These are phyloP conservation scores for Goffeauzyma gilvescens DNA, from an alignment of 768 basidiomycete genomes.

Conservation along the genomic window DNA sequence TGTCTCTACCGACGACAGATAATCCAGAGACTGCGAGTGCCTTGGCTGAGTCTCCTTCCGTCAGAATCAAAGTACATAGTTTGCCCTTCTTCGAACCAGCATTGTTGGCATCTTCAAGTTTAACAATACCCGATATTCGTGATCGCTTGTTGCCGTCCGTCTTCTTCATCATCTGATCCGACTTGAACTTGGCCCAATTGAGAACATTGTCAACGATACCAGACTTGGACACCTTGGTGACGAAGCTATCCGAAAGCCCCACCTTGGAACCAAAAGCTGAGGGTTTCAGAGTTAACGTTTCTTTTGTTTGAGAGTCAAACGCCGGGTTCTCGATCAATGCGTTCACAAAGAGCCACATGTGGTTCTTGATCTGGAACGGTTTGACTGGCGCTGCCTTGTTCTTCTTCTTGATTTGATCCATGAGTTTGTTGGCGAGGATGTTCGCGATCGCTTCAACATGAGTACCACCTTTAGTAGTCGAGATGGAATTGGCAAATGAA, in stretches of 20 bases:
- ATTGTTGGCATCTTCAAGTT: slow-evolving; percentile 91
- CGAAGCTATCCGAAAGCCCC: slow-evolving; percentile 65
- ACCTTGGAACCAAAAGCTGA: slow-evolving; percentile 76
- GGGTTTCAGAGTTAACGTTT: slow-evolving; percentile 66
- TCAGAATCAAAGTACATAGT: slow-evolving; percentile 83
- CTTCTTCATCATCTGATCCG: slow-evolving; percentile 87
- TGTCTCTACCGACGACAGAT: slow-evolving; percentile 81
- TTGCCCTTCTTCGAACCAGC: slow-evolving; percentile 66
- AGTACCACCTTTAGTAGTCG: slow-evolving; percentile 88
- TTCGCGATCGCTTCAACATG: slow-evolving; percentile 73
- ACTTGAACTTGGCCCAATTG: slow-evolving; percentile 93
- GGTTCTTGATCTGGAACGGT: slow-evolving; percentile 79
- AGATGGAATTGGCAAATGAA: slow-evolving; percentile 92
- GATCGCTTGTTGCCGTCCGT: slow-evolving; percentile 80
- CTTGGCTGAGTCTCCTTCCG: slow-evolving; percentile 98
- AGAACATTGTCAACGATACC: slow-evolving; percentile 77
- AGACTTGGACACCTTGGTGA: slow-evolving; percentile 88
- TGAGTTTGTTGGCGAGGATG: slow-evolving; percentile 69
- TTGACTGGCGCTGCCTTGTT: slow-evolving; percentile 94
- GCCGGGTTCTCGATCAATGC: slow-evolving; percentile 90
- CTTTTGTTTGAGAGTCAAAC: slow-evolving; percentile 98
- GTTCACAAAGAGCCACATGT: slow-evolving; percentile 97
- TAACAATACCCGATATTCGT: slow-evolving; percentile 71
- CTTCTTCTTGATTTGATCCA: slow-evolving; percentile 76
- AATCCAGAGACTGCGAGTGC: slow-evolving; percentile 87